A percentile compares a stretch with the other conserved stretches of the same genome.
These are phyloP conservation scores for Macrotyloma uniflorum DNA, from an alignment of 306 rosid genomes.

Conservation along the genomic window DNA sequence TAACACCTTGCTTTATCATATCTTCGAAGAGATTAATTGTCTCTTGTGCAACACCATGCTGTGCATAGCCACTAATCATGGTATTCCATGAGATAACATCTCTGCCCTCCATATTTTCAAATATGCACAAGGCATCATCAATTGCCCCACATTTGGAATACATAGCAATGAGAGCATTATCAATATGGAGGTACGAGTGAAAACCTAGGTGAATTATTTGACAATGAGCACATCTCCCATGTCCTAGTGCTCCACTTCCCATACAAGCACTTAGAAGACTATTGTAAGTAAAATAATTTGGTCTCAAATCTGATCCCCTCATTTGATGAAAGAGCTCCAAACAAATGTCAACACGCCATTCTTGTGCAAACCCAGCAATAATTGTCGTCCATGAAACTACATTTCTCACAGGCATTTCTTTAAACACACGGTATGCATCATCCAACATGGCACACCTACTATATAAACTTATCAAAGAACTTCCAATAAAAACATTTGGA, in stretches of 20 bases:
- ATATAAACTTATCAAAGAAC: constrained; percentile 68
- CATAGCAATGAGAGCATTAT: constrained; percentile 77
- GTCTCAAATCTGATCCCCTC: constrained; percentile 49
- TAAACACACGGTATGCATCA: constrained; percentile 58
- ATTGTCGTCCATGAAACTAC: constrained; percentile 79
- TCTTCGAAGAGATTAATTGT: constrained; percentile 67
- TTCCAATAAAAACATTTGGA: constrained; percentile 71
- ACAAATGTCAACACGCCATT: constrained; percentile 61
- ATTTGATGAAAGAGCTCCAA: constrained; percentile 64
- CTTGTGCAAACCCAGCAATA: constrained; percentile 73
- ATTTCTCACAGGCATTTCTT: constrained; percentile 75
- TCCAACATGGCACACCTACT: constrained; percentile 53
- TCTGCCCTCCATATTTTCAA: constrained; percentile 46
- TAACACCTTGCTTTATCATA: constrained; percentile 56
- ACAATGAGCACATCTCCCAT: constrained; percentile 70
- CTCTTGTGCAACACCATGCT: constrained; percentile 67
- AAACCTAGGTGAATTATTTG: constrained; percentile 65
- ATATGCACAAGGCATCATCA: constrained; percentile 60
- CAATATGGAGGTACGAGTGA: constrained; percentile 49
- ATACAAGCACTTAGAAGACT: constrained; percentile 78
- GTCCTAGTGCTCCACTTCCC: constrained; percentile 82
- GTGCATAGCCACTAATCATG: constrained; percentile 82
- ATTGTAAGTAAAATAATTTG: constrained; percentile 66
- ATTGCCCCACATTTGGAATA: constrained; percentile 79
- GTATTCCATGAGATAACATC: constrained; percentile 84